Base-by-base conservation (phyloP, 1,284 basidiomycete genomes). In the Tilletia walkeri region DNA sequence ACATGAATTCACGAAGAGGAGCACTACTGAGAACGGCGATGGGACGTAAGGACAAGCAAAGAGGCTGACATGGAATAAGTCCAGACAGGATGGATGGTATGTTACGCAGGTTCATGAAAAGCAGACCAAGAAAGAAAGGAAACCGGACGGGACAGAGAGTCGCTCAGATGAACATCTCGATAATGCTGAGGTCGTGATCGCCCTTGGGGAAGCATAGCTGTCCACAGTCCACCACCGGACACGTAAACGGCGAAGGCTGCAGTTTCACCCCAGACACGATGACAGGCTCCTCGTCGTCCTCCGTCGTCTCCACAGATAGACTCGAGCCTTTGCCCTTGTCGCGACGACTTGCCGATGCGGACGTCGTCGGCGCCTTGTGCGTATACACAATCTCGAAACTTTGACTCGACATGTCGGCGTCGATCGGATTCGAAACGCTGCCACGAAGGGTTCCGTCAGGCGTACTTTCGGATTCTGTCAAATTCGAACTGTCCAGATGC, bases 211-310 rank as follows among this genome's bases (percentile, higher is more conserved):
- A 69, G 69, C 79, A 79, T 20, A 70, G 74, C 72, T 80, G 79
- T 10, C 70, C 69, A 63, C 79, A 80, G 34, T 77, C 76, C 38
- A 73, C 65, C 16, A 80, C 76, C n/a, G 79, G 79, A 61, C 79
- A 80, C 38, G 63, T 30, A 68, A 80, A 80, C 7, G 71, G 70
- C 53, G 73, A 73, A 0, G 77, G 73, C 61, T 77, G 54, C 4
- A 70, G 47, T 16, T 61, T 67, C 30, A 65, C 47, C 18, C 50
- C 41, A 20, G 36, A 36, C 34, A 47, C 50, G 48, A 56, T 48
- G 18, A 24, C 24, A 49, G n/a, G 38, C 18, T 66, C 45, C 14
- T 53, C 47, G 12, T 67, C 47, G 9, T 39, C 47, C 9, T 20
- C 10, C 20, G 67, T 70, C 30, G 66, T 66, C 36, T 69, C 67